phyloP scores from a whole-genome alignment of 768 basidiomycete genomes.

The Xerocomellus intermedius region DNA sequence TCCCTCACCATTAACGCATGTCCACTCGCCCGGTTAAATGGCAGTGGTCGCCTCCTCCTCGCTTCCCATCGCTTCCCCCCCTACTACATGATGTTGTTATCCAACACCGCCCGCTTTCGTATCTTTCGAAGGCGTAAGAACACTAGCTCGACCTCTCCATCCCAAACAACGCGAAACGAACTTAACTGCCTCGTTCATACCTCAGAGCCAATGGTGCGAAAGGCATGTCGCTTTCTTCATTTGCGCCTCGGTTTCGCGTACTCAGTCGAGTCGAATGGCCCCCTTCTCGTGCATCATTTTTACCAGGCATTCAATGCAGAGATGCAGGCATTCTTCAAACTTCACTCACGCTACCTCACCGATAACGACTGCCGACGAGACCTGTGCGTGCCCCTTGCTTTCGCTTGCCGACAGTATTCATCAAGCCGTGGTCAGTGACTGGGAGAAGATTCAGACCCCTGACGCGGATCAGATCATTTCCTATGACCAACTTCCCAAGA shows the following conservation, averaged over 20 bases:
- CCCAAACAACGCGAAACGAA: slow-evolving; percentile 66
- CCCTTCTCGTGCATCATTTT: slow-evolving; percentile 5
- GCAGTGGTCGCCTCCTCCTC: slow-evolving; percentile 17
- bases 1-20: slow-evolving; percentile 23
- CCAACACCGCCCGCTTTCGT: slow-evolving; percentile 32
- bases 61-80: slow-evolving; percentile 26
- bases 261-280: slow-evolving; percentile 13
- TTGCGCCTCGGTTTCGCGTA: slow-evolving; percentile 40
- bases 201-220: slow-evolving; percentile 53
- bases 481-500: slow-evolving; percentile 67
- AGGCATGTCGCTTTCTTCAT: slow-evolving; percentile 41
- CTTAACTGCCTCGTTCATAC: slow-evolving; percentile 63
- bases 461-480: slow-evolving; percentile 82
- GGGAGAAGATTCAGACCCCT: slow-evolving; percentile 88
- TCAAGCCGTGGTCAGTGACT: slow-evolving; percentile 52
- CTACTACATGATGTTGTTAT: slow-evolving; percentile 22
- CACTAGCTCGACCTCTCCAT: slow-evolving; percentile 30
- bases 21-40: slow-evolving; percentile 20
- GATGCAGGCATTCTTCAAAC: slow-evolving; percentile 95
- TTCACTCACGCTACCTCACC: slow-evolving; percentile 91
- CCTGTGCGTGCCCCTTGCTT: slow-evolving; percentile 55
- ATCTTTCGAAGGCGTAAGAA: slow-evolving; percentile 47
- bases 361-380: slow-evolving; percentile 85
- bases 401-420: slow-evolving; percentile 8
- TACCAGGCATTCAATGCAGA: slow-evolving; percentile 74